A percentile compares a stretch with the other conserved stretches of the same genome.
phyloP scores from a whole-genome alignment of 208 protist species.

The Phytomonas francai region DNA sequence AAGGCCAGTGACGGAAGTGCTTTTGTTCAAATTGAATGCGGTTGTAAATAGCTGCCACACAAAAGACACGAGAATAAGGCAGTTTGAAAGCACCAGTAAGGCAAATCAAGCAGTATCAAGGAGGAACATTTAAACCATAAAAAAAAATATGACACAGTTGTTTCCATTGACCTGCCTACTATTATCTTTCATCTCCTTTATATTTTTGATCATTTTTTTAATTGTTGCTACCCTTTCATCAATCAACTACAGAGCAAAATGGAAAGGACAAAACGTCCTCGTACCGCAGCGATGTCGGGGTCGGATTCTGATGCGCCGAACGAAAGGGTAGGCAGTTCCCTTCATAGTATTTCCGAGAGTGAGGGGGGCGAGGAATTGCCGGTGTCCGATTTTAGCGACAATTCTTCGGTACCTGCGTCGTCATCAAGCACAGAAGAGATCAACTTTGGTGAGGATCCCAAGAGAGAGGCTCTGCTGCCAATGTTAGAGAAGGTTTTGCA shows the following conservation, averaged over 20 bases:
- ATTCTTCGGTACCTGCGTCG: constrained; percentile 14
- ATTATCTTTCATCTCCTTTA: constrained; percentile 6
- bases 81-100: not conserved
- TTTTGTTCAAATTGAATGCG: constrained; percentile 34
- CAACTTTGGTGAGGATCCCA: constrained; percentile 17
- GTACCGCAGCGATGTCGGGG: not conserved
- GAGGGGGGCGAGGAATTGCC: not conserved
- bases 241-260: not conserved
- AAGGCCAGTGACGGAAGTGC: constrained; percentile 22
- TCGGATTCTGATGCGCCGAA: not conserved
- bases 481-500: constrained; percentile 13
- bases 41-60: not conserved
- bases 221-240: constrained; percentile 9
- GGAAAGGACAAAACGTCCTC: not conserved
- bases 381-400: not conserved
- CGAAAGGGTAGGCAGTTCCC: not conserved
- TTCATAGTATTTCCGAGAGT: not conserved
- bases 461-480: constrained; percentile 13
- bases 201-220: constrained; percentile 14
- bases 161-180: constrained; percentile 2
- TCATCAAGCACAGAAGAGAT: constrained; percentile 21
- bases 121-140: not conserved
- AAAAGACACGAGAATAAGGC: not conserved
- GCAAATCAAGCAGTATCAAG: not conserved
- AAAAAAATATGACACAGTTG: not conserved